Evolutionary conservation across 1,139 yeast species (phyloP), one percentile per base, ranked within the genome.

Genomic region (Lodderomyces metapsilosis): DNA sequence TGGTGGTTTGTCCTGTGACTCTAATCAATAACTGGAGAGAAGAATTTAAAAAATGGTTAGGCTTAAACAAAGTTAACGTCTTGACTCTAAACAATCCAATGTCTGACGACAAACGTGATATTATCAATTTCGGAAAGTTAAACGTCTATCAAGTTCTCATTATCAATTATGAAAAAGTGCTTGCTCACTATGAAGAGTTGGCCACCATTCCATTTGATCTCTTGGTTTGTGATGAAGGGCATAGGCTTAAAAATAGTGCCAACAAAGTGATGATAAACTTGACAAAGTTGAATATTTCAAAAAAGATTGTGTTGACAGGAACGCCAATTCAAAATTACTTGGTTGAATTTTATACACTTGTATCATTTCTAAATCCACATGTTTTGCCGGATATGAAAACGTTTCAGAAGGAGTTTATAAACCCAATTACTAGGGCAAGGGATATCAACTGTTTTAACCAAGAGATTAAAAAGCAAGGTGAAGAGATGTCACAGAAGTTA

Each of bases 321-420:
- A 92, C 98, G 0, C 98, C 98, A 0, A 88, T 92, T 25, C 98
- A 92, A 58, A 92, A 92, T 60, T 96, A 92, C 58, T 72, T 94
- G 42, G 70, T 69, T 2, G 99, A 92, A 56, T 92, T 87, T 57
- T 88, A 70, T 60, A 84, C 87, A 10, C 79, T 92, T 57, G 78
- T 85, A 5, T 85, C 89, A 54, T 91, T 91, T 57, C 67, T 89
- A 11, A 89, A 88, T 54, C 96, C 97, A 0, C 92, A 91, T 0
- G 66, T 85, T 2, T 64, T 92, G 24, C 96, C 96, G 0, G 68
- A 74, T 0, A 74, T 76, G 43, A 66, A 75, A 24, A 62, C 68
- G 2, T 92, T 92, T 57, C 89, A 85, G 52, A 78, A 74, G 46
- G 71, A 71, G 5, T 92, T 60, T 55, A 80, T 88, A 43, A 68